phyloP scores from a whole-genome alignment of 257 asterid species.

The Solanum peruvianum region DNA sequence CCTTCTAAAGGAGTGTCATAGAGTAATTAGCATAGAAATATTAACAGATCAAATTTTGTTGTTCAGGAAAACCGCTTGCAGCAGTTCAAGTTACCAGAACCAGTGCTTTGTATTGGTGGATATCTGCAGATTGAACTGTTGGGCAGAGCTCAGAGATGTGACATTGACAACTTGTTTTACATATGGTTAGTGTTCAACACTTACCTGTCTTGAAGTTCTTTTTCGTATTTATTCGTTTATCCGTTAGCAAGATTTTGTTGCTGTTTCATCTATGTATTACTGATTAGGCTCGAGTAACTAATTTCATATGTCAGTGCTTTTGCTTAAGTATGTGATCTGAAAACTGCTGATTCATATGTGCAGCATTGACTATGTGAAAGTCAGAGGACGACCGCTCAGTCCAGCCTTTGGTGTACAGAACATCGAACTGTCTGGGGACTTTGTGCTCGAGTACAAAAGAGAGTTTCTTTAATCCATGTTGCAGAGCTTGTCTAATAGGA shows the following conservation, averaged over 20 bases:
- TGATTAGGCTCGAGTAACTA: background rate
- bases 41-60: background rate
- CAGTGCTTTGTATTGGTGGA: constrained; percentile 67
- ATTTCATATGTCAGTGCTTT: background rate
- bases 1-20: background rate
- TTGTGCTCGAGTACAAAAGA: constrained; percentile 27
- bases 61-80: constrained; percentile 71
- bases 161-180: constrained; percentile 50
- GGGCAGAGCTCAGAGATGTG: constrained; percentile 64
- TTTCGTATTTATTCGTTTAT: background rate
- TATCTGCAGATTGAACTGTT: constrained; percentile 59
- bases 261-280: background rate
- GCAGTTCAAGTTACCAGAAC: constrained; percentile 69
- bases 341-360: background rate
- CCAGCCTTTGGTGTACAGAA: constrained; percentile 47
- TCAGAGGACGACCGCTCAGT: constrained; percentile 41
- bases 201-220: background rate
- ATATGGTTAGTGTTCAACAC: constrained; percentile 43
- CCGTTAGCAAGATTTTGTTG: background rate
- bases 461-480: constrained; percentile 18
- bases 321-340: background rate
- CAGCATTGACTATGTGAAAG: constrained; percentile 62
- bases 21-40: background rate
- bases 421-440: constrained; percentile 25
- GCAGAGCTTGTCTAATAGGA: constrained; percentile 4